Conservation (phyloP, 2,329 filamentous ascomycete species). For the Xenoacremonium recifei region DNA sequence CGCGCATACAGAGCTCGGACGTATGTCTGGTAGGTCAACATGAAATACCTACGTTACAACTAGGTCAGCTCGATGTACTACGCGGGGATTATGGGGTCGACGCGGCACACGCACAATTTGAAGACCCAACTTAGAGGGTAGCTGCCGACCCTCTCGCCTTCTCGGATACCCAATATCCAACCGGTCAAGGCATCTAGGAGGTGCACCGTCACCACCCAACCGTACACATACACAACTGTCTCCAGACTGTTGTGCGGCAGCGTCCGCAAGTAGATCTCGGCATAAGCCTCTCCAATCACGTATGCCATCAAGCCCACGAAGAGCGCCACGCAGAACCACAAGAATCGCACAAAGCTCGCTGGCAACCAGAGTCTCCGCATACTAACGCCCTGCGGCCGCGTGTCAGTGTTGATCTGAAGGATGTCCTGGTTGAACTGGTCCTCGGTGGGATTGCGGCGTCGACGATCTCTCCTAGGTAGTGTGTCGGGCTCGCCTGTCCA, state of each 20-base stretch:
- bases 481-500: slow-evolving; percentile 59
- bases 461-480: slow-evolving; percentile 42
- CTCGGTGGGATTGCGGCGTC: slow-evolving; percentile 35
- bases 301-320: slow-evolving; percentile 63
- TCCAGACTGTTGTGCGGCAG: slow-evolving; percentile 65
- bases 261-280: slow-evolving; percentile 66
- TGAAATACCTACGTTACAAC: slow-evolving; percentile 58
- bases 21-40: slow-evolving; percentile 70
- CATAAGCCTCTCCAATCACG: slow-evolving; percentile 66
- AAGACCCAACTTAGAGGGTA: slow-evolving; percentile 72
- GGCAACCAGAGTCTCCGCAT: slow-evolving; percentile 58
- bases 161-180: slow-evolving; percentile 64
- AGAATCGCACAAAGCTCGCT: slow-evolving; percentile 65
- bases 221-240: slow-evolving; percentile 68
- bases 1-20: slow-evolving; percentile 68
- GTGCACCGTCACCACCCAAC: slow-evolving; percentile 66
- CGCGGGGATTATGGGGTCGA: not conserved
- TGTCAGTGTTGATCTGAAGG: slow-evolving; percentile 23
- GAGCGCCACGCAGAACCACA: slow-evolving; percentile 68
- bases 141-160: slow-evolving; percentile 65
- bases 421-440: slow-evolving; percentile 38
- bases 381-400: slow-evolving; percentile 32
- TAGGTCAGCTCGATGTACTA: slow-evolving; percentile 13
- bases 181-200: slow-evolving; percentile 63
- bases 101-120: slow-evolving; percentile 53